Evolutionary conservation across 768 basidiomycete genomes (phyloP), one percentile per base, ranked within the genome.

Genomic region (Collybia nuda): DNA sequence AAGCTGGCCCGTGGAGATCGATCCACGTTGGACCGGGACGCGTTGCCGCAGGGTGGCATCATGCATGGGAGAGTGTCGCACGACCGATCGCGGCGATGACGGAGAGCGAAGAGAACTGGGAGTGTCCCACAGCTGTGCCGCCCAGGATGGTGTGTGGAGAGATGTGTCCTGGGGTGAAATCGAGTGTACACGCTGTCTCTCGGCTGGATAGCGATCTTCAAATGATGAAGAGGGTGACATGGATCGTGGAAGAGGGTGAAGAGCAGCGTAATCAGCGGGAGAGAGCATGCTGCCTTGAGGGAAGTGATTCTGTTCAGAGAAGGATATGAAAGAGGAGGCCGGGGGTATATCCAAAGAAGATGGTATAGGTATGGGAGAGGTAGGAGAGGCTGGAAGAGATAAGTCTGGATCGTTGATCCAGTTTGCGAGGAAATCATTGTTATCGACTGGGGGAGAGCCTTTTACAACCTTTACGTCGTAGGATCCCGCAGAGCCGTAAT

Each of bases 371-470:
- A 87, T 84, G 21, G 88, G 86, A 0, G 84, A 81, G 2, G 84
- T 78, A 6, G 77, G 67, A 26, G 67, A 64, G 8, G 61, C 54
- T 6, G 32, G 32, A 35, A 64, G 50, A 2, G 63, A 55, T 46
- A 72, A 57, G 44, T 84, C 81, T 44, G 80, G 67, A 65, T 89
- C 87, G 60, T 79, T 76, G 46, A 88, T 73, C 87, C 87, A 89
- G 54, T 77, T 72, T 0, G 78, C 71, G 3, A 82, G 69, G 62
- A 76, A 76, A 35, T 74, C 62, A 55, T 67, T 60, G 52, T 72
- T 71, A 59, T 83, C 80, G 52, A 74, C 61, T 11, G 73, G 68
- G 46, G 78, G 67, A 45, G 75, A 72, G 52, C 70, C 62, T 48
- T 78, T 72, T 41, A 75, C 38, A 64, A 64, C 69, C 57, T 59